Evolutionary conservation across 2,329 filamentous ascomycete species (phyloP).

Genomic region (Fonsecaea nubica): DNA sequence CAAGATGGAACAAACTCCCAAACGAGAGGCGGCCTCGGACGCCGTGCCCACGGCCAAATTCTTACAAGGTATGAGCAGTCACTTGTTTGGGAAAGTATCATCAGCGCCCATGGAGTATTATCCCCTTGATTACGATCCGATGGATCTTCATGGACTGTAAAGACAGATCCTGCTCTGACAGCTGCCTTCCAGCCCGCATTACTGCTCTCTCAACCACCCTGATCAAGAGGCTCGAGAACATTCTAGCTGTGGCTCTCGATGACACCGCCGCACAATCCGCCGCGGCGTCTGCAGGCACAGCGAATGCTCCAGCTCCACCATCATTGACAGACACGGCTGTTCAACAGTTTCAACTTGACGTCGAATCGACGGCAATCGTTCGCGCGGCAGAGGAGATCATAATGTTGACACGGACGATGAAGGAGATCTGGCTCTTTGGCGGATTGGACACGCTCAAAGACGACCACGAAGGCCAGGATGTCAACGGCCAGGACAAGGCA

Average conservation of each 20-base stretch:
- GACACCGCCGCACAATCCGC: slow-evolving; percentile 18
- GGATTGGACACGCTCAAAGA: slow-evolving; percentile 63
- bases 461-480: slow-evolving; percentile 46
- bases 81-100: background rate
- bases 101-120: background rate
- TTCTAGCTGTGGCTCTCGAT: slow-evolving; percentile 35
- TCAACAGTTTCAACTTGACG: slow-evolving; percentile 63
- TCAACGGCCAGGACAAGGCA: slow-evolving; percentile 50
- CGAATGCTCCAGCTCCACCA: slow-evolving; percentile 21
- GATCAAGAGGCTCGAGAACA: slow-evolving; percentile 37
- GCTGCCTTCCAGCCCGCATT: slow-evolving; percentile 32
- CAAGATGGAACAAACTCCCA: slow-evolving; percentile 25
- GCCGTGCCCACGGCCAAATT: slow-evolving; percentile 35
- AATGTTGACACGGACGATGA: slow-evolving; percentile 65
- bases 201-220: slow-evolving; percentile 35
- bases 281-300: slow-evolving; percentile 2
- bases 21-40: slow-evolving; percentile 25
- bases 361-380: slow-evolving; percentile 61
- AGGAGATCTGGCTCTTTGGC: slow-evolving; percentile 72
- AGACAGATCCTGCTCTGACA: slow-evolving; percentile 6
- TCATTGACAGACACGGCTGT: slow-evolving; percentile 61
- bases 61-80: slow-evolving; percentile 30
- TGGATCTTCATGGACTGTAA: background rate
- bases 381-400: slow-evolving; percentile 68
- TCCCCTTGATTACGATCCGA: background rate